phyloP scores from a whole-genome alignment of 2,329 filamentous ascomycete genomes.

The Fusarium chuoi region DNA sequence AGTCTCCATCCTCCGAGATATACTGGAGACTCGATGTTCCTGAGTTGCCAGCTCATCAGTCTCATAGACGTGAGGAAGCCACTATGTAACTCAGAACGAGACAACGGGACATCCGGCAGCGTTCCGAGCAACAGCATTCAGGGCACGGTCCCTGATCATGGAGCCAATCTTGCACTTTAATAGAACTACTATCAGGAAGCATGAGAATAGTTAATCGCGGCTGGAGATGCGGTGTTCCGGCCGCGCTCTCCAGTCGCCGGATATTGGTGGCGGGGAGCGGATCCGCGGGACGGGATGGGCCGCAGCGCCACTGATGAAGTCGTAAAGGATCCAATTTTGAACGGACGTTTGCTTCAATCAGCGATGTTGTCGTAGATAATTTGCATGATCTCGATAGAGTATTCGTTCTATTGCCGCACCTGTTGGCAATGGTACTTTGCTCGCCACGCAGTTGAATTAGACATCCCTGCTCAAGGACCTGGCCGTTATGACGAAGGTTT shows the following conservation, averaged over 20 bases:
- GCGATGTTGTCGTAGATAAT: neutral
- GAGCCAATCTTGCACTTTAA: constrained; percentile 5
- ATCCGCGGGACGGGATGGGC: constrained; percentile 42
- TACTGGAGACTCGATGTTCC: neutral
- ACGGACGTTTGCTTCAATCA: constrained; percentile 12
- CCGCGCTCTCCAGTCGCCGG: neutral
- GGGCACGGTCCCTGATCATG: constrained; percentile 7
- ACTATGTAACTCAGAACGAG: constrained; percentile 6
- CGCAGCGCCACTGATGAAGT: constrained; percentile 37
- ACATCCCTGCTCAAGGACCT: constrained; percentile 11
- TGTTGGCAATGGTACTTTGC: neutral
- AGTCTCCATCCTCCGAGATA: constrained; percentile 5
- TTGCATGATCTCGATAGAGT: neutral
- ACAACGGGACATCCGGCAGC: constrained; percentile 3
- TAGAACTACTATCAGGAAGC: neutral
- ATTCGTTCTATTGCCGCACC: neutral
- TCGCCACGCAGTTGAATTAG: constrained; percentile 2
- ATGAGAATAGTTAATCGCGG: constrained; percentile 4
- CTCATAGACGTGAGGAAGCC: neutral
- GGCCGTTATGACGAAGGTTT: constrained; percentile 29
- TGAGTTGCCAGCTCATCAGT: constrained; percentile 2
- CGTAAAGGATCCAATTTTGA: constrained; percentile 14
- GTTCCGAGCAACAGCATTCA: neutral
- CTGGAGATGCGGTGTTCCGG: neutral
- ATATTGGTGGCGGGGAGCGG: constrained; percentile 34